Percentiles rank a stretch among this genome's conserved stretches.
Evolutionary conservation across 495 filamentous ascomycete species (phyloP).

Genomic region (Trichoderma gamsii): DNA sequence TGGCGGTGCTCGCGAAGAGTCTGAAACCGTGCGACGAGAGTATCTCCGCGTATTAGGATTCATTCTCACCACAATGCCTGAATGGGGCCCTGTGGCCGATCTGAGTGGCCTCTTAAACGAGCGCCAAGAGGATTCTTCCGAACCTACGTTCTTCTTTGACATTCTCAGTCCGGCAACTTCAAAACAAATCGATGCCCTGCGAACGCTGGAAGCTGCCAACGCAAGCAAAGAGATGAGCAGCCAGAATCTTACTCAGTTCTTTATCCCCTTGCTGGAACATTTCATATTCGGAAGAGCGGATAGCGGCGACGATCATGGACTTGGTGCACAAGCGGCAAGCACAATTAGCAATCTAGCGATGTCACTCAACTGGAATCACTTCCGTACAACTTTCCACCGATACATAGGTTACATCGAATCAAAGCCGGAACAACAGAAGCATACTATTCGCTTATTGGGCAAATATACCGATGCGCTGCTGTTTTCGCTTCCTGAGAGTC

Average conservation of each 20-base stretch:
- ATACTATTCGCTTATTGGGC: conserved; percentile 73
- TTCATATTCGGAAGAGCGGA: conserved; percentile 78
- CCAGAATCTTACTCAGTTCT: conserved; percentile 75
- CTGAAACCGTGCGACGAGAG: conserved; percentile 79
- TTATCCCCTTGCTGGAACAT: conserved; percentile 87
- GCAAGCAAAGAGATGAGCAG: conserved; percentile 56
- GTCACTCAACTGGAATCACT: conserved; percentile 88
- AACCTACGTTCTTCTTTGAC: conserved; percentile 90
- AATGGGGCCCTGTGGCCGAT: conserved; percentile 64
- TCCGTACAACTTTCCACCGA: conserved; percentile 69
- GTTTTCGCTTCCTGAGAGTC: conserved; percentile 33
- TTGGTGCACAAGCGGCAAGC: conserved; percentile 72
- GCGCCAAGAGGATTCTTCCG: conserved; percentile 60
- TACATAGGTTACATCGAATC: conserved; percentile 73
- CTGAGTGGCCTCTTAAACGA: conserved; percentile 65
- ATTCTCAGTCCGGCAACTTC: conserved; percentile 87
- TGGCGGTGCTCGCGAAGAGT: conserved; percentile 63
- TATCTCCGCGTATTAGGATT: conserved; percentile 71
- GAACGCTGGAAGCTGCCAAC: conserved; percentile 63
- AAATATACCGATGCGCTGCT: conserved; percentile 70
- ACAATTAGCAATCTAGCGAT: conserved; percentile 67
- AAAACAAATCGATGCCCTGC: conserved; percentile 76
- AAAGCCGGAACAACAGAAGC: conserved; percentile 80
- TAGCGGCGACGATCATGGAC: conserved; percentile 72
- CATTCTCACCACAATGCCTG: conserved; percentile 63